Evolutionary conservation across 345 rosid genomes (phyloP), one percentile per base, ranked within the genome.

Genomic region (Eucalyptus pumila): DNA sequence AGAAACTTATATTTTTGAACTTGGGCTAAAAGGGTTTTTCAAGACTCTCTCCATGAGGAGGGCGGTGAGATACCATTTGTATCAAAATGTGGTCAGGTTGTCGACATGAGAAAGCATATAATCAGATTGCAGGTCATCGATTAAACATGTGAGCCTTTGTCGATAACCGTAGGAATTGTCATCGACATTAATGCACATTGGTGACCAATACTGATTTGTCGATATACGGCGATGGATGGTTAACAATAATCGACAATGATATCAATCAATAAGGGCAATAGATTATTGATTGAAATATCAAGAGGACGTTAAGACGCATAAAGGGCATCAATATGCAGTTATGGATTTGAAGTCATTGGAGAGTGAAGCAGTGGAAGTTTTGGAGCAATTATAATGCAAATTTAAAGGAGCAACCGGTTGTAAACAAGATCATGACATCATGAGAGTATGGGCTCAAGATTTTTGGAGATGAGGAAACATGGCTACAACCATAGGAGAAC

Each of bases 271-370:
- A 56, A 56, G 62, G 62, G 30, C 1, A 10, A 56, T 9, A 23
- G 14, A 56, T 56, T 56, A 56, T 0, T 3, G 14, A 56, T 56
- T 10, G 62, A 56, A 26, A 56, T 24, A 56, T 56, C 62, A 24
- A 56, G 30, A 56, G 62, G 62, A 56, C 11, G 62, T 56, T 56
- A 11, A 26, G 62, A 56, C 0, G 30, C 62, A 56, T 23, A 24
- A 50, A 56, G 12, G 1, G 12, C 27, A 24, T 56, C 30, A 0
- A 56, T 56, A 56, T 0, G 62, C 3, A 1, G 14, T 24, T 56
- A 56, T 56, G 30, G 62, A 23, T 24, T 56, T 56, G 62, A 56
- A 56, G 62, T 24, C 30, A 24, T 56, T 56, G 13, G 30, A 56
- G 62, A 24, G 6, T 24, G 30, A 56, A 56, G 62, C 30, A 0